Evolutionary conservation across 768 basidiomycete genomes (phyloP).

Genomic region (Serendipita sp.): DNA sequence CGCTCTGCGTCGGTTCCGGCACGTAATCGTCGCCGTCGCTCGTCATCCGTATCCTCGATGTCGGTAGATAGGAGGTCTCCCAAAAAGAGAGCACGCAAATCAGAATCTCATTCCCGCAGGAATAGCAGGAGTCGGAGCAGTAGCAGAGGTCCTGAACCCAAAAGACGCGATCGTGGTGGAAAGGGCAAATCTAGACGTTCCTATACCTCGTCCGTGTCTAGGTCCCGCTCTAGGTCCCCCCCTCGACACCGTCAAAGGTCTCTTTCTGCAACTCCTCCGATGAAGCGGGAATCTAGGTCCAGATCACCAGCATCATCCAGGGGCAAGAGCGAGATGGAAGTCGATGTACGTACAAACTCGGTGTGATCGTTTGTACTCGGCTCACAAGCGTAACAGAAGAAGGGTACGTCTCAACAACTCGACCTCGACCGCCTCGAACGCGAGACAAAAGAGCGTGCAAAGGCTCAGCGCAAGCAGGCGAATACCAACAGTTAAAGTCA

Average conservation of each 20-base stretch:
- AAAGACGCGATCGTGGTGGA: neutral
- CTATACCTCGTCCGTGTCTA: slow-evolving; percentile 6
- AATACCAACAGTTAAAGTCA: no score
- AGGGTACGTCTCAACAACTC: neutral
- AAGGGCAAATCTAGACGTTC: slow-evolving; percentile 18
- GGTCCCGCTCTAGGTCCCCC: slow-evolving; percentile 17
- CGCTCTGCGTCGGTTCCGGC: slow-evolving; percentile 10
- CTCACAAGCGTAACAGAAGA: neutral
- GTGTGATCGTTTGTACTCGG: neutral
- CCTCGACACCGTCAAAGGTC: slow-evolving; percentile 18
- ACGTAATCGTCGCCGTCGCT: neutral
- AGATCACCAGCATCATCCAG: neutral
- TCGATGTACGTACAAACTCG: neutral
- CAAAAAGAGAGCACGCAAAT: neutral
- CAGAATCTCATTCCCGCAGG: slow-evolving; percentile 16
- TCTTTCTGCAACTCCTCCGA: slow-evolving; percentile 7
- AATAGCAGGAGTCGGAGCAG: slow-evolving; percentile 15
- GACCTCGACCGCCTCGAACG: neutral
- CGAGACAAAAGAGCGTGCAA: slow-evolving; percentile 7
- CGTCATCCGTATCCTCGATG: slow-evolving; percentile 24
- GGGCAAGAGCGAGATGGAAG: neutral
- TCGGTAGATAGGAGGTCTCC: slow-evolving; percentile 17
- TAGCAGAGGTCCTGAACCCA: slow-evolving; percentile 13
- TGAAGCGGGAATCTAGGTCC: neutral
- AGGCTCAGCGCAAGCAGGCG: neutral